These are phyloP conservation scores for Backusella morwellensis DNA, from an alignment of 192 early-diverging fungal species.

Conservation along the genomic window DNA sequence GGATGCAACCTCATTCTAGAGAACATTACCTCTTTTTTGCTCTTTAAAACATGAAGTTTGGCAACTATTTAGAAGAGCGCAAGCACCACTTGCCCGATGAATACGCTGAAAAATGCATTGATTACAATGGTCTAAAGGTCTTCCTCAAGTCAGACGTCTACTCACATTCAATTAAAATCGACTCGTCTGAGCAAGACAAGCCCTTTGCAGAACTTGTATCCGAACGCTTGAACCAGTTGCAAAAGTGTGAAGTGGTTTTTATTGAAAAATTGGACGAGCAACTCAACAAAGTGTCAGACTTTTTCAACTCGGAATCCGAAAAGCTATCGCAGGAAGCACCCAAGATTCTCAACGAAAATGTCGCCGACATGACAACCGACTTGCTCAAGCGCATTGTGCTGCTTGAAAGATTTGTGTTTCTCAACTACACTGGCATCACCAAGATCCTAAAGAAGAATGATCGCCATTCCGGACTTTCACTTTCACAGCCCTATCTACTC, in stretches of 20 bases:
- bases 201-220: constrained; percentile 59
- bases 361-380: constrained; percentile 31
- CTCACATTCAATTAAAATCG: constrained; percentile 49
- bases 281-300: constrained; percentile 59
- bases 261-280: constrained; percentile 63
- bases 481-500: constrained; percentile 67
- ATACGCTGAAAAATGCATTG: constrained; percentile 69
- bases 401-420: constrained; percentile 78
- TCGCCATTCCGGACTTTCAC: constrained; percentile 73
- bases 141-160: constrained; percentile 65
- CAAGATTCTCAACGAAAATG: constrained; percentile 14
- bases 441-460: constrained; percentile 90
- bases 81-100: constrained; percentile 59
- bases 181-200: constrained; percentile 27
- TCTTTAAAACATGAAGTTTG: constrained; percentile 64
- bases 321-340: constrained; percentile 16
- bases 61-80: constrained; percentile 64
- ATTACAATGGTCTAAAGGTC: constrained; percentile 66
- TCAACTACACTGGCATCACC: constrained; percentile 83
- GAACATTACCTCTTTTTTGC: not conserved
- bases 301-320: constrained; percentile 32
- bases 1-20: not conserved
- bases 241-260: constrained; percentile 65
- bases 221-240: constrained; percentile 52
- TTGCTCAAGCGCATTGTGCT: constrained; percentile 63